These are phyloP conservation scores for Diplodia sapinea DNA, from an alignment of 2,329 filamentous ascomycete species.

Conservation along the genomic window DNA sequence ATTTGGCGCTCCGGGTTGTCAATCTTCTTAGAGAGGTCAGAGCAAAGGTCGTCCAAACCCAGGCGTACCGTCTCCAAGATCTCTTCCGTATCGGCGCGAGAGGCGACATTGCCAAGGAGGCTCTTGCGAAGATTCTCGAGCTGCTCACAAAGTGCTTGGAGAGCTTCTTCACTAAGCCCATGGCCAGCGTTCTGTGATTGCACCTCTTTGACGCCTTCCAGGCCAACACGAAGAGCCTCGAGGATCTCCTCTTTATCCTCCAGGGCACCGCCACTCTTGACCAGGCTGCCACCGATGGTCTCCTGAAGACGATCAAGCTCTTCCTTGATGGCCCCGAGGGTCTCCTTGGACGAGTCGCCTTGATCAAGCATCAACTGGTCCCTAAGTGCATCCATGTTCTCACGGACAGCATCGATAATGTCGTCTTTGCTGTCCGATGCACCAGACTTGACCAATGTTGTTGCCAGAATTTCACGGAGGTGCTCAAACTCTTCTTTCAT, in stretches of 20 bases:
- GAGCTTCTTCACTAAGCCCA: constrained; percentile 56
- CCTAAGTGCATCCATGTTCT: constrained; percentile 52
- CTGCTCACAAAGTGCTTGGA: constrained; percentile 59
- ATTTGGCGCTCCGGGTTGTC: constrained; percentile 60
- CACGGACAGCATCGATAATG: constrained; percentile 70
- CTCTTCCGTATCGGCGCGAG: constrained; percentile 55
- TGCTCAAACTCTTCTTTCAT: constrained; percentile 67
- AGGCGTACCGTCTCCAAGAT: constrained; percentile 56
- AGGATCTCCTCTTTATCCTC: constrained; percentile 51
- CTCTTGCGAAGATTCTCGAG: constrained; percentile 56
- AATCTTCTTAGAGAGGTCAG: constrained; percentile 59
- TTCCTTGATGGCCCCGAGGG: constrained; percentile 50
- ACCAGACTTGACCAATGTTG: constrained; percentile 57
- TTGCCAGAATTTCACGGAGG: constrained; percentile 63
- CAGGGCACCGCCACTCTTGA: constrained; percentile 42
- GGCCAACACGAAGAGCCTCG: constrained; percentile 45
- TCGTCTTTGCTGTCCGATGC: constrained; percentile 65
- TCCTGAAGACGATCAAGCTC: constrained; percentile 54
- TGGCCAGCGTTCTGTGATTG: constrained; percentile 2
- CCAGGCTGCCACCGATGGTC: constrained; percentile 50
- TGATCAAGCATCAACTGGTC: constrained; percentile 48
- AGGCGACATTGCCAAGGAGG: constrained; percentile 47
- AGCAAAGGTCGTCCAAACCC: constrained; percentile 57
- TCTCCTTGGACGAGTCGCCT: constrained; percentile 49
- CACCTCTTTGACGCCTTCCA: constrained; percentile 45